Evolutionary conservation across 371 early-diverging fungal genomes (phyloP).

Genomic region (Globomyces sp.): DNA sequence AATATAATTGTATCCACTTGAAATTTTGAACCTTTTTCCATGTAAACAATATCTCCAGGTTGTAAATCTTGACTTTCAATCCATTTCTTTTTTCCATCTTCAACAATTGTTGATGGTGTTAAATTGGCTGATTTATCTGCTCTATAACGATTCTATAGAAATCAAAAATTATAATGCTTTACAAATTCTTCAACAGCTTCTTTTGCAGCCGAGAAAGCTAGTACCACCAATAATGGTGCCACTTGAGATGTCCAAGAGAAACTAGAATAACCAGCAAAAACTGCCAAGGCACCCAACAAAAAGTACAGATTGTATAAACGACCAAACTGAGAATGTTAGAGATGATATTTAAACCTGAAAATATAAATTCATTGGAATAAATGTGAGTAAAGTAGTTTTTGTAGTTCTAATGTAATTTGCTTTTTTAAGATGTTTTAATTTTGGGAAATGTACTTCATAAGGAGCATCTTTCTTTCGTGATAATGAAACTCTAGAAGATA

Average conservation of each 20-base stretch:
- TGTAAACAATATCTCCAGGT: constrained; percentile 54
- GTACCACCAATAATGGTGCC: constrained; percentile 57
- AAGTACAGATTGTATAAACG: constrained; percentile 72
- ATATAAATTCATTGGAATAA: constrained; percentile 62
- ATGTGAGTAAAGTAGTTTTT: constrained; percentile 61
- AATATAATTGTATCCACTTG: constrained; percentile 65
- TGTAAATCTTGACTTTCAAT: constrained; percentile 43
- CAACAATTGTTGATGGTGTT: constrained; percentile 23
- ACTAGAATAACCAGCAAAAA: constrained; percentile 33
- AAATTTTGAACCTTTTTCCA: constrained; percentile 52
- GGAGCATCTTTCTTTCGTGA: background rate
- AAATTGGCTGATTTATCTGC: constrained; percentile 51
- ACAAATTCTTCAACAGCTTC: constrained; percentile 65
- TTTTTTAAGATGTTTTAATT: constrained; percentile 11
- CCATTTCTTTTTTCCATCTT: constrained; percentile 30
- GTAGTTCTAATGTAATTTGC: constrained; percentile 58
- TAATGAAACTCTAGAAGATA: background rate
- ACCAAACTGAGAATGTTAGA: constrained; percentile 40
- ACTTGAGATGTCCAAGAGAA: constrained; percentile 42
- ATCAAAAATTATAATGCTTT: constrained; percentile 4
- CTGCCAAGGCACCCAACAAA: constrained; percentile 47
- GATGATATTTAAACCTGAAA: constrained; percentile 44
- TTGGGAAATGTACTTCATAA: constrained; percentile 5
- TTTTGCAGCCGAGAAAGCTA: constrained; percentile 62
- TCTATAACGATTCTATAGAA: constrained; percentile 43